These are phyloP conservation scores for Neolentinus lepideus DNA, from an alignment of 1,284 basidiomycete species.

Conservation along the genomic window DNA sequence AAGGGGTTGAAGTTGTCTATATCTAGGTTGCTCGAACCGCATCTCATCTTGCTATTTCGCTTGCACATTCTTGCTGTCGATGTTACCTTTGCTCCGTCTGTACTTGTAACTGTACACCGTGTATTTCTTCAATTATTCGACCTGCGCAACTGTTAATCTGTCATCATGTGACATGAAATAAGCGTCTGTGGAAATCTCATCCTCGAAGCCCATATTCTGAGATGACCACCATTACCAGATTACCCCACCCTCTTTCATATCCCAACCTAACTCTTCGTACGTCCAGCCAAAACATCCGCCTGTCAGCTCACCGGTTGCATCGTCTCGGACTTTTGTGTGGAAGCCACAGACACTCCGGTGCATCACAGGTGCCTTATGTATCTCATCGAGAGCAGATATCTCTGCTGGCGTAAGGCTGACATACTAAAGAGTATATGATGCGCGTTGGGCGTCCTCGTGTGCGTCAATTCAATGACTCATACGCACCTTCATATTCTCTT, in stretches of 20 bases:
- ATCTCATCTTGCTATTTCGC: too few relatives aligned
- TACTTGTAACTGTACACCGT: too few relatives aligned
- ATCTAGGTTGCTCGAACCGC: too few relatives aligned
- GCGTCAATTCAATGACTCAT: neutral
- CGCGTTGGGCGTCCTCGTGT: neutral
- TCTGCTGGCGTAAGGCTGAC: conserved; percentile 20
- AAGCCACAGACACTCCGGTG: conserved; percentile 5
- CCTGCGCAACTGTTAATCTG: too few relatives aligned
- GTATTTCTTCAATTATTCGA: too few relatives aligned
- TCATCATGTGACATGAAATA: too few relatives aligned
- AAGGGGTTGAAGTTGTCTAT: too few relatives aligned
- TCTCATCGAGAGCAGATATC: conserved; percentile 9
- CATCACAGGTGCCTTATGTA: conserved; percentile 5
- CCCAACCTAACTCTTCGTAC: conserved; percentile 43
- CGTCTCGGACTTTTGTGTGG: neutral
- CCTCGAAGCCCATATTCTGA: too few relatives aligned
- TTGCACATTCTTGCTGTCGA: too few relatives aligned
- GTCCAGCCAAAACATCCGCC: conserved; percentile 34
- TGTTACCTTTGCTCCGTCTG: too few relatives aligned
- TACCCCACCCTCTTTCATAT: conserved; percentile 31
- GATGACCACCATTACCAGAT: too few relatives aligned
- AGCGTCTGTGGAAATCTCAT: too few relatives aligned
- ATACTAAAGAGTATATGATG: conserved; percentile 14
- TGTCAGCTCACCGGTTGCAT: neutral
- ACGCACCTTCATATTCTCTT: conserved; percentile 30